Percentiles rank a stretch among this genome's conserved stretches.
phyloP scores from a whole-genome alignment of 192 early-diverging fungal species.

The Coemansia sp. region DNA sequence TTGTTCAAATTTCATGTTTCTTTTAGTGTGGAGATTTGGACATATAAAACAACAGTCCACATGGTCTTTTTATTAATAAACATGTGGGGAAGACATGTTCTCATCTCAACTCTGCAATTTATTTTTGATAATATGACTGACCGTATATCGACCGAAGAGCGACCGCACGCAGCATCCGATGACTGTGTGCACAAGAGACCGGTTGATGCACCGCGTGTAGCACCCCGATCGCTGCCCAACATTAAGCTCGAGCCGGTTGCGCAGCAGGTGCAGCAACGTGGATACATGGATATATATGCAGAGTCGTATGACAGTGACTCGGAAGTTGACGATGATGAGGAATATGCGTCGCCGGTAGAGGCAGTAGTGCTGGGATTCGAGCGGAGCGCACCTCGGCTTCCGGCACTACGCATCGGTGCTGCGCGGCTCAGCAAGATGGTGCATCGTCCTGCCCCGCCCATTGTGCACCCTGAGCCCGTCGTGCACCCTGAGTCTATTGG shows the following conservation, averaged over 20 bases:
- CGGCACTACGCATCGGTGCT: constrained; percentile 26
- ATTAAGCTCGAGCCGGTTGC: constrained; percentile 11
- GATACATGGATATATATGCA: constrained; percentile 24
- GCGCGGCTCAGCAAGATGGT: constrained; percentile 44
- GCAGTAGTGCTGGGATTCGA: constrained; percentile 28
- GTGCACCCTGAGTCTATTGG: no score
- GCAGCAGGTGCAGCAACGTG: background rate
- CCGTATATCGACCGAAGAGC: background rate
- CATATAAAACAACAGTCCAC: background rate
- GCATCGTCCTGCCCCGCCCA: background rate
- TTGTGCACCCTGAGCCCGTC: no score
- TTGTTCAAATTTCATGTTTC: background rate
- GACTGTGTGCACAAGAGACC: background rate
- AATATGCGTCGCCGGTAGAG: constrained; percentile 5
- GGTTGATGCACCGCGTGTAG: background rate
- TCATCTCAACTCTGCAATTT: no score
- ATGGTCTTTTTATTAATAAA: no score
- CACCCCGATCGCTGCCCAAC: constrained; percentile 19
- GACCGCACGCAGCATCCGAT: background rate
- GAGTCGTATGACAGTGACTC: constrained; percentile 22
- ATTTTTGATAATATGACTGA: background rate
- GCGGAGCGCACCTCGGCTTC: constrained; percentile 12
- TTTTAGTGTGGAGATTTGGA: background rate
- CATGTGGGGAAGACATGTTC: no score
- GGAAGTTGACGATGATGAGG: background rate